A percentile compares a stretch with the other conserved stretches of the same genome.
phyloP scores from a whole-genome alignment of 228 moss, liverwort and hornwort genomes.

The Sphagnum fallax region DNA sequence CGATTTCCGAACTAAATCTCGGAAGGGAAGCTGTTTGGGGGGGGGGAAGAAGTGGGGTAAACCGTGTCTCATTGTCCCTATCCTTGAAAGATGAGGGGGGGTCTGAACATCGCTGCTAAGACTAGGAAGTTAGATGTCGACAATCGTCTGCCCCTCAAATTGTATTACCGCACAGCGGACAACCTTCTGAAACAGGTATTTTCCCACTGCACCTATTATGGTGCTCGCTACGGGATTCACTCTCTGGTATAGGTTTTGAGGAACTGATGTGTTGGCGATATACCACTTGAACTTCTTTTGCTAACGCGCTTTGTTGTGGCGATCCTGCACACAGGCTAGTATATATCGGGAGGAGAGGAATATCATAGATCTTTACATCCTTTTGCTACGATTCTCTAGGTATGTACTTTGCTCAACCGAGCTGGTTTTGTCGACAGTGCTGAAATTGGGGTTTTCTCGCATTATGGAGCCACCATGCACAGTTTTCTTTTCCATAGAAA shows the following conservation, averaged over 20 bases:
- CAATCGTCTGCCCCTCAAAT: slow-evolving; percentile 71
- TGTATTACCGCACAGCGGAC: slow-evolving; percentile 75
- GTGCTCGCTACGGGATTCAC: background rate
- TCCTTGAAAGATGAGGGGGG: slow-evolving; percentile 35
- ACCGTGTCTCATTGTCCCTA: background rate
- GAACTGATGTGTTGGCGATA: background rate
- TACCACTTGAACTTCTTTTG: background rate
- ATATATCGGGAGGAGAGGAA: slow-evolving; percentile 85
- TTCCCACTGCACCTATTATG: background rate
- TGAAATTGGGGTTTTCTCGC: background rate
- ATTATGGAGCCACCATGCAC: background rate
- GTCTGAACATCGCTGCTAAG: slow-evolving; percentile 59
- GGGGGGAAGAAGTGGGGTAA: no score
- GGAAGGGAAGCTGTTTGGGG: no score
- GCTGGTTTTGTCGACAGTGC: slow-evolving; percentile 1
- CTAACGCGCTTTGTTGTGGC: background rate
- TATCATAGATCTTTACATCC: slow-evolving; percentile 80
- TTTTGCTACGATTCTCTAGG: slow-evolving; percentile 94
- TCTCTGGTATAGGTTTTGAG: background rate
- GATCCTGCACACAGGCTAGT: slow-evolving; percentile 48
- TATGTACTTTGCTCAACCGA: slow-evolving; percentile 13
- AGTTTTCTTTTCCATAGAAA: no score
- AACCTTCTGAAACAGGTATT: slow-evolving; percentile 85
- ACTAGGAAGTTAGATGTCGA: slow-evolving; percentile 83
- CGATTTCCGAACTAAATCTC: no score